Conservation (phyloP, 106 monocot genomes). For the Allium cepa region DNA sequence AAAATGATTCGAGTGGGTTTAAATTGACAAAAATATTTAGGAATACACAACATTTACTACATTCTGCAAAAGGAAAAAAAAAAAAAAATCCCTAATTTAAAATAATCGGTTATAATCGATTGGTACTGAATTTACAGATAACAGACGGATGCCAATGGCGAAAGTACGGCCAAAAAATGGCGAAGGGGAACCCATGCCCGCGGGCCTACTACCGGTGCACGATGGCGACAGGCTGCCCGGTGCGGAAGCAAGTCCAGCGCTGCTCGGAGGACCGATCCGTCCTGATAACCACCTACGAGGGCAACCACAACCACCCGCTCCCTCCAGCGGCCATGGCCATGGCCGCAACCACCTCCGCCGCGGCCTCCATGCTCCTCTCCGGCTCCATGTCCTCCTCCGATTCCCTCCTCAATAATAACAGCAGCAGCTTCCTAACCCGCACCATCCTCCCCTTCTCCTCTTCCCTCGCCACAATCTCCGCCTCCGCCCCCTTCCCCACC, state of each 20-base stretch:
- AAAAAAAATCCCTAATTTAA: no score
- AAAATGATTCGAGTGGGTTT: no score
- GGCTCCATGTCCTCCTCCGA: conserved; percentile 60
- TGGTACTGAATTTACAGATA: conserved; percentile 30
- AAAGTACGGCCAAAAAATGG: conserved; percentile 79
- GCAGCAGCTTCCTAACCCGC: conserved; percentile 27
- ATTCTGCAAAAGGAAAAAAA: no score
- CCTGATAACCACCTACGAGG: conserved; percentile 71
- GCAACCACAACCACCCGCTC: conserved; percentile 70
- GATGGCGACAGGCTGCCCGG: conserved; percentile 59
- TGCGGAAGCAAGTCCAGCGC: conserved; percentile 80
- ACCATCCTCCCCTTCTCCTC: conserved; percentile 59
- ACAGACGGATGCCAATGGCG: conserved; percentile 90
- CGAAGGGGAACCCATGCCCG: conserved; percentile 74
- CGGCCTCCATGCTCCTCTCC: conserved; percentile 61
- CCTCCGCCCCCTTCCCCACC: conserved; percentile 77
- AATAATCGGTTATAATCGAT: not conserved
- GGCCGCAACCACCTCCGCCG: conserved; percentile 62
- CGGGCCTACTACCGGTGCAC: conserved; percentile 76
- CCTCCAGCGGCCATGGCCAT: conserved; percentile 78
- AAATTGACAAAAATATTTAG: no score
- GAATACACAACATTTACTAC: no score
- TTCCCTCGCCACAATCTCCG: conserved; percentile 69
- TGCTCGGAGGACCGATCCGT: conserved; percentile 58
- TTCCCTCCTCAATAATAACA: conserved; percentile 33